Evolutionary conservation across 108 stramenopile genomes (phyloP).

Genomic region (Skeletonema grethae): DNA sequence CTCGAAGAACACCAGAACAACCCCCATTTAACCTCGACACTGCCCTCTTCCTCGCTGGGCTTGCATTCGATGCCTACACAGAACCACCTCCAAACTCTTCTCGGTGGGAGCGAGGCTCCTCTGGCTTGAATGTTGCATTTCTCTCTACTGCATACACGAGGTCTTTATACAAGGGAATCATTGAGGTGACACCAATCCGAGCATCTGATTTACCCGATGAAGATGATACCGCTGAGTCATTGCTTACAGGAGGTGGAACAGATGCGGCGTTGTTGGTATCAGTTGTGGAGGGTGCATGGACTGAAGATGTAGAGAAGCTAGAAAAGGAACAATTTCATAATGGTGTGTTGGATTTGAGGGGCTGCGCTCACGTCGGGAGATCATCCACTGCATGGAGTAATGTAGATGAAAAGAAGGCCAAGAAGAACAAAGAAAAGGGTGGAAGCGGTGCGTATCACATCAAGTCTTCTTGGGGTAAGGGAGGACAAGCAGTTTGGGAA

Average conservation of each 20-base stretch:
- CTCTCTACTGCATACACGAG: conserved; percentile 64
- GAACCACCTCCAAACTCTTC: conserved; percentile 73
- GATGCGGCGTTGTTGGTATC: conserved; percentile 69
- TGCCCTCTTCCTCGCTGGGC: conserved; percentile 76
- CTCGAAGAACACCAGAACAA: conserved; percentile 12
- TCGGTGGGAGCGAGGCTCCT: conserved; percentile 79
- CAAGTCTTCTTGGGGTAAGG: conserved; percentile 62
- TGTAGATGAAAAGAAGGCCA: conserved; percentile 61
- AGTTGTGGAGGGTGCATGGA: conserved; percentile 75
- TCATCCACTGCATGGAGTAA: conserved; percentile 80
- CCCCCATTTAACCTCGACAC: conserved; percentile 51
- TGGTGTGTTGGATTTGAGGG: conserved; percentile 71
- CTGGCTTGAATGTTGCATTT: conserved; percentile 81
- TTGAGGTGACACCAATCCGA: conserved; percentile 66
- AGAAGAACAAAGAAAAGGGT: conserved; percentile 46
- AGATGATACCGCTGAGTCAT: conserved; percentile 62
- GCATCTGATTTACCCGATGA: conserved; percentile 72
- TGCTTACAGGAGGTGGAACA: conserved; percentile 70
- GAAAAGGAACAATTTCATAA: conserved; percentile 78
- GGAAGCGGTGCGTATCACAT: conserved; percentile 74
- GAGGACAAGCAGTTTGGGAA: conserved; percentile 73
- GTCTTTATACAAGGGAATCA: conserved; percentile 67
- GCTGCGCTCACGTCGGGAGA: conserved; percentile 78
- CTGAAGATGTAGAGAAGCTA: conserved; percentile 69
- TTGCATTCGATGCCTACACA: conserved; percentile 84